Evolutionary conservation across 2,329 filamentous ascomycete species (phyloP).

Genomic region (Botrytis hyacinthi): DNA sequence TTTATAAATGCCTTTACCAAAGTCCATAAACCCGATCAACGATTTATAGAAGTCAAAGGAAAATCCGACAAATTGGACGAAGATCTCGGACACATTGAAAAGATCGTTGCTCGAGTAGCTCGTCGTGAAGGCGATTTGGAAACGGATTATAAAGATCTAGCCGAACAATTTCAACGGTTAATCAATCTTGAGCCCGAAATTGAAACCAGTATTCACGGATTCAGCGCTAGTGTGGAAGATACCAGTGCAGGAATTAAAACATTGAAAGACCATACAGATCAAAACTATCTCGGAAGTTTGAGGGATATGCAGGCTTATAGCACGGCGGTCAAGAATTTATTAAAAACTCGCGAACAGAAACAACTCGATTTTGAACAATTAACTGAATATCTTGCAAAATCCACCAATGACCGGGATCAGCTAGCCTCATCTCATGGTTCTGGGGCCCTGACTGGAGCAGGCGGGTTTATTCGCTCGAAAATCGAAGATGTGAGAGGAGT

Average conservation of each 20-base stretch:
- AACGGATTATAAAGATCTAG: conserved; percentile 82
- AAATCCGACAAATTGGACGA: conserved; percentile 92
- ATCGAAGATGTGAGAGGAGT: conserved; percentile 96
- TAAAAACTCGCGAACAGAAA: conserved; percentile 94
- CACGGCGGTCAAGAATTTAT: conserved; percentile 76
- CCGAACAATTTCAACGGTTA: conserved; percentile 92
- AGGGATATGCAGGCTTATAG: conserved; percentile 97
- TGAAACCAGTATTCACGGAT: conserved; percentile 76
- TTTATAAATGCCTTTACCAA: conserved; percentile 98
- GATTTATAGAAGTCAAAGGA: conserved; percentile 92
- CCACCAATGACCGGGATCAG: conserved; percentile 77
- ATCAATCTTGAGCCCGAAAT: conserved; percentile 86
- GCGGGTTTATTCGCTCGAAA: conserved; percentile 86
- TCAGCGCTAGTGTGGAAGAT: conserved; percentile 82
- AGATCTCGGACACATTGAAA: conserved; percentile 88
- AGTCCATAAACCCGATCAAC: conserved; percentile 89
- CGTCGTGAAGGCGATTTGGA: conserved; percentile 86
- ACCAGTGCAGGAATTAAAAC: conserved; percentile 73
- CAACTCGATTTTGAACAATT: conserved; percentile 96
- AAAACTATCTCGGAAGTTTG: conserved; percentile 89
- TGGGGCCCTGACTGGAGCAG: conserved; percentile 68
- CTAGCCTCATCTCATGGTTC: conserved; percentile 58
- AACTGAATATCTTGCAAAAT: conserved; percentile 92
- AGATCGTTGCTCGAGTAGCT: conserved; percentile 88
- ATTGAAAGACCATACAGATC: conserved; percentile 90